A percentile compares a stretch with the other conserved stretches of the same genome.
Conservation (phyloP, 768 basidiomycete species). For the Trametes gibbosa region DNA sequence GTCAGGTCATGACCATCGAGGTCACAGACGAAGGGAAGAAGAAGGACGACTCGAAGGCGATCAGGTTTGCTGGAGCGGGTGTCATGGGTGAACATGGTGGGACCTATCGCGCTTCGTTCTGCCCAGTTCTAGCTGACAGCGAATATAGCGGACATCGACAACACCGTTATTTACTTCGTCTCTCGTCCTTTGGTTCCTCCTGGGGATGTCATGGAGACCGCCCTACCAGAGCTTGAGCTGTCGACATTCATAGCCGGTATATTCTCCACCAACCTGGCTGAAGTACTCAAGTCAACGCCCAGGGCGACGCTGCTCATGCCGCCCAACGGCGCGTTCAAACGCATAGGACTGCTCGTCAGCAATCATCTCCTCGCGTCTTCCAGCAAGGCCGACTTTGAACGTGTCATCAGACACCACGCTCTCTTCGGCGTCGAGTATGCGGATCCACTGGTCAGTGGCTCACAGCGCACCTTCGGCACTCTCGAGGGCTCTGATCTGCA, state of each 20-base stretch:
- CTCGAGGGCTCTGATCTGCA: constrained; percentile 84
- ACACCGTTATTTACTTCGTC: constrained; percentile 86
- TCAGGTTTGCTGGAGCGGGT: constrained; percentile 82
- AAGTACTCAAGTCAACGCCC: constrained; percentile 59
- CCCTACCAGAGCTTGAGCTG: constrained; percentile 77
- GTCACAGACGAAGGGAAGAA: constrained; percentile 46
- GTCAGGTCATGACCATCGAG: constrained; percentile 68
- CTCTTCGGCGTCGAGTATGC: constrained; percentile 76
- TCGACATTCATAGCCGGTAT: constrained; percentile 90
- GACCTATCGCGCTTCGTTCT: constrained; percentile 24
- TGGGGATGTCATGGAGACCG: constrained; percentile 73
- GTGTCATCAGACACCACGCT: constrained; percentile 86
- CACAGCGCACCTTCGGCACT: constrained; percentile 72
- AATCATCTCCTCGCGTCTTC: constrained; percentile 78
- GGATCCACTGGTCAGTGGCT: constrained; percentile 55
- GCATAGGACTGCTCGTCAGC: constrained; percentile 81
- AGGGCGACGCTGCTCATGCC: constrained; percentile 85
- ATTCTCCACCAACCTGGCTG: constrained; percentile 82
- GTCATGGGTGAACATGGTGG: constrained; percentile 75
- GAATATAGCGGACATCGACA: constrained; percentile 63
- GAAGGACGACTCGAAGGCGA: constrained; percentile 46
- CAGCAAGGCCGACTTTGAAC: constrained; percentile 76
- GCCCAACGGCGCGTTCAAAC: constrained; percentile 83
- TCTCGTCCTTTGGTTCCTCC: constrained; percentile 84
- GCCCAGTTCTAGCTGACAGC: constrained; percentile 12